Evolutionary conservation across 768 basidiomycete species (phyloP), one percentile per base, ranked within the genome.

Genomic region (Epithele typhae): DNA sequence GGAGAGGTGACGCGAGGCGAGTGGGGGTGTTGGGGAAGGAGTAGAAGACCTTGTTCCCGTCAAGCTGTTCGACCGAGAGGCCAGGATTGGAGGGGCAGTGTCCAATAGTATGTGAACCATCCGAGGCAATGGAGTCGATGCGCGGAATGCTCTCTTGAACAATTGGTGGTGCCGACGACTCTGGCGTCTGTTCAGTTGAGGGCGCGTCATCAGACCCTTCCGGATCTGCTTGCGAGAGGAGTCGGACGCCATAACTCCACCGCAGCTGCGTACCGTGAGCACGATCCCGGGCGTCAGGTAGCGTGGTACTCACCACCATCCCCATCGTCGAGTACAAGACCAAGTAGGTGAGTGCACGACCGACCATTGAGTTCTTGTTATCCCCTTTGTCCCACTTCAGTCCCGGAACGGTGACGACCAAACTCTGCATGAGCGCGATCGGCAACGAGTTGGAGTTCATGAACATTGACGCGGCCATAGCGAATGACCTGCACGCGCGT

Each of bases 381-480:
- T 98, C 94, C 45, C 88, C 79, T 3, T 69, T 52, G 8, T 75
- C 84, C 91, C 92, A 92, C 58, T 85, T 87, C 25, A 95, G 74
- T 4, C 81, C 81, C 0, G 84, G 83, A 0, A 95, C 91, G 11
- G 88, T 85, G 45, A 86, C 68, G 8, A 90, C 90, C 17, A 97
- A 81, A 51, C 82, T 84, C 63, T 96, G 87, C 82, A 97, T 90
- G 25, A 99, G 73, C 0, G 95, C 95, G 49, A 97, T 91, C 0
- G 95, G 95, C 5, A 99, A 78, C 0, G 91, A 91, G 62, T 97
- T 97, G 3, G 88, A 91, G 64, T 93, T 95, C 85, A 92, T 88
- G 72, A 90, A 90, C 81, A 87, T 91, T 23, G 87, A 74, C 0
- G 87, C 84, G 0, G 88, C 87, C 64, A 84, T 82, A 6, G 84